Base-by-base conservation (phyloP, 768 basidiomycete species). In the Amylocystis lapponica region DNA sequence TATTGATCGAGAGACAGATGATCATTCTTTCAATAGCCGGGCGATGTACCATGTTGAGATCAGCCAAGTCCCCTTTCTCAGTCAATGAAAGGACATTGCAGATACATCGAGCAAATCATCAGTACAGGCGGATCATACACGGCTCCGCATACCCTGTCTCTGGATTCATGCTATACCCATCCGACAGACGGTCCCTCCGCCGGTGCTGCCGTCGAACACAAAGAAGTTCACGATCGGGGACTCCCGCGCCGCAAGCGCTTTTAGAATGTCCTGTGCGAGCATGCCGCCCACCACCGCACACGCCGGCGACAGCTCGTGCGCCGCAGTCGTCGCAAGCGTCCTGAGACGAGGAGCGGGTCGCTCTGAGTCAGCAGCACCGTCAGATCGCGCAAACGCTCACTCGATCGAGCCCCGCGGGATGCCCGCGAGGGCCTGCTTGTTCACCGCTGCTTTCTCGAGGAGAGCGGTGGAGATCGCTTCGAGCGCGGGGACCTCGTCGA, bases 221-320 rank as follows among this genome's bases (percentile, higher is more conserved):
- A 94, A 83, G 49, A 96, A 83, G 62, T 99, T 99, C 39, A 87
- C 86, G 50, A 96, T 85, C 4, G 95, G 95, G 21, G 87, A 79
- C 55, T 98, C 96, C 39, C 91, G 83, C 43, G 84, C 89, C 43
- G 84, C 86, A 29, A 98, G 72, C 0, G 90, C 81, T 61, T 96
- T 93, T 30, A 99, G 70, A 39, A 97, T 84, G 60, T 99, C 96
- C 62, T 98, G 96, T 1, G 83, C 94, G 12, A 98, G 68, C 66
- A 98, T 78, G 19, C 96, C 96, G 21, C 96, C 96, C 29, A 99
- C 74, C 27, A 99, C 86, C 1, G 96, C 96, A 59, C 92, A 90
- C 1, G 92, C 83, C 0, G 96, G 92, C 0, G 92, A 85, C 66
- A 97, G 90, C 59, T 95, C 92, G 60, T 86, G 81, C 16, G 67